Percentiles rank a stretch among this genome's conserved stretches.
phyloP scores from a whole-genome alignment of 1,139 yeast species.

The Yamadazyma kanchanaburiensis region DNA sequence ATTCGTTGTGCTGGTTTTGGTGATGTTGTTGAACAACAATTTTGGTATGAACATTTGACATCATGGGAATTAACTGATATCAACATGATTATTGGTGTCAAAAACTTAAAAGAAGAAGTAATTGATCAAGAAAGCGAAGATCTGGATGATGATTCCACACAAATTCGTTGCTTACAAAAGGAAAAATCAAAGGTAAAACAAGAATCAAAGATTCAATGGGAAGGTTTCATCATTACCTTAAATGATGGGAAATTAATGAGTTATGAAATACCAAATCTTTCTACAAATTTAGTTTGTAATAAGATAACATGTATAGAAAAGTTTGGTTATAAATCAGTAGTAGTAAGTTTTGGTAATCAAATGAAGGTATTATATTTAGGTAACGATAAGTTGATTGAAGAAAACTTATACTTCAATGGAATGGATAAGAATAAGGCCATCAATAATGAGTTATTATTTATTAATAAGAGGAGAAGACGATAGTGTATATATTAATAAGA shows the following conservation, averaged over 20 bases:
- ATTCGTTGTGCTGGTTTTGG: slow-evolving; percentile 85
- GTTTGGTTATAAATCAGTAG: slow-evolving; percentile 76
- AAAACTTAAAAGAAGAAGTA: slow-evolving; percentile 16
- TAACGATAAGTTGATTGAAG: slow-evolving; percentile 45
- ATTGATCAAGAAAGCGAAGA: slow-evolving; percentile 1
- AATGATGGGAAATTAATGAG: slow-evolving; percentile 58
- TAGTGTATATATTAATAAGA: no score
- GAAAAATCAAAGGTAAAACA: no score
- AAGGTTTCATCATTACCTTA: slow-evolving; percentile 71
- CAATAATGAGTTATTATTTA: slow-evolving; percentile 42
- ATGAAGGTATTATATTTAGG: slow-evolving; percentile 75
- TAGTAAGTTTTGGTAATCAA: slow-evolving; percentile 68
- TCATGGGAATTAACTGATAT: slow-evolving; percentile 79
- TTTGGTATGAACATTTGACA: slow-evolving; percentile 63
- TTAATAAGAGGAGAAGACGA: slow-evolving; percentile 43
- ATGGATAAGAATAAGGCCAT: slow-evolving; percentile 11
- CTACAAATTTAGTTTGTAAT: slow-evolving; percentile 29
- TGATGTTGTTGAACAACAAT: slow-evolving; percentile 66
- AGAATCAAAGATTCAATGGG: slow-evolving; percentile 43
- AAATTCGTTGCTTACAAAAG: no score
- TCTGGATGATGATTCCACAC: neutral
- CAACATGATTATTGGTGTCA: slow-evolving; percentile 73
- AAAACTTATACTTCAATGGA: slow-evolving; percentile 37
- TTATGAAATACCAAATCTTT: slow-evolving; percentile 52
- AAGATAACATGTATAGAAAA: slow-evolving; percentile 46